Conservation (phyloP, 1,284 basidiomycete genomes). For the Ustilago esculenta region DNA sequence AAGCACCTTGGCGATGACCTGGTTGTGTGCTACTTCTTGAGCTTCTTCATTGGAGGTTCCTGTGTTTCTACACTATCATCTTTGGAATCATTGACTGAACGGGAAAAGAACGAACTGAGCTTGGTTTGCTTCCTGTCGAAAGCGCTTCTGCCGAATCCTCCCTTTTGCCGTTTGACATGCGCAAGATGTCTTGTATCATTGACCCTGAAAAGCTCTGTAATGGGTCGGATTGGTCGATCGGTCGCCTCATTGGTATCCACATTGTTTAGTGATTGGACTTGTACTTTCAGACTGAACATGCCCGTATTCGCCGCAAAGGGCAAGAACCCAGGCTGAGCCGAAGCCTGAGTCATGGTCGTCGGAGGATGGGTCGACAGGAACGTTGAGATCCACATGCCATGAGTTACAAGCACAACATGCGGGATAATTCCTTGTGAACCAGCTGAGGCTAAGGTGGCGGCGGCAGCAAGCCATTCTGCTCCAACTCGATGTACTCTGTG, state of each 20-base stretch:
- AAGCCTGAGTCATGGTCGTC: conserved; percentile 18
- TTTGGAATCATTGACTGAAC: not conserved
- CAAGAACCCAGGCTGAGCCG: conserved; percentile 22
- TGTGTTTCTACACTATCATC: not conserved
- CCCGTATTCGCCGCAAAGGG: conserved; percentile 56
- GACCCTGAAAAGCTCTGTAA: conserved; percentile 30
- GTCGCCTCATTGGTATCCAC: no score
- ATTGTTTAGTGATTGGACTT: no score
- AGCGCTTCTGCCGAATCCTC: conserved; percentile 32
- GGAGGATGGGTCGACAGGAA: conserved; percentile 49
- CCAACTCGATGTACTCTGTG: conserved; percentile 25
- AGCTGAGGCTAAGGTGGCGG: not conserved
- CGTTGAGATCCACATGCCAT: conserved; percentile 62
- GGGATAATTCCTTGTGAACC: conserved; percentile 8
- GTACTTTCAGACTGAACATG: conserved; percentile 46
- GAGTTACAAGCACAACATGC: conserved; percentile 57
- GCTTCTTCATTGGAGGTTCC: conserved; percentile 20
- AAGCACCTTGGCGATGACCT: no score
- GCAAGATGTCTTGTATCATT: conserved; percentile 37
- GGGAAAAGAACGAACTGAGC: conserved; percentile 33
- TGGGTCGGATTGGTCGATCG: no score
- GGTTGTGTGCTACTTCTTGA: conserved; percentile 19
- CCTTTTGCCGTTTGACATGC: conserved; percentile 36
- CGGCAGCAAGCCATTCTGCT: conserved; percentile 25
- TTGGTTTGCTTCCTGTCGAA: conserved; percentile 32